Conservation (phyloP, 2,329 filamentous ascomycete genomes). For the Trichoderma arundinaceum region DNA sequence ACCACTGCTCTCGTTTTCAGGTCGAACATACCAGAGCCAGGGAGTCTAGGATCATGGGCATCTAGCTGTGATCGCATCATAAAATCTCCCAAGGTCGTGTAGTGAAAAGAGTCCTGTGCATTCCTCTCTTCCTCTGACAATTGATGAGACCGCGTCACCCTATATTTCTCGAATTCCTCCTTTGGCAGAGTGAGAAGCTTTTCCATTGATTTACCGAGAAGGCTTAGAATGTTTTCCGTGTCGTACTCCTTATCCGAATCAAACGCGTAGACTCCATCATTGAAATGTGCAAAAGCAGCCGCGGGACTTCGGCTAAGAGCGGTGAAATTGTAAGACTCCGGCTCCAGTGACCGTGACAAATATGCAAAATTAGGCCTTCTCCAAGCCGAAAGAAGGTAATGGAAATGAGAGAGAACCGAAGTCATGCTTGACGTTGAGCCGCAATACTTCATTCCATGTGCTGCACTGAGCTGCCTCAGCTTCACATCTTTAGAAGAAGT, state of each 20-base stretch:
- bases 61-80: slow-evolving; percentile 95
- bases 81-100: slow-evolving; percentile 83
- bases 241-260: slow-evolving; percentile 96
- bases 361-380: slow-evolving; percentile 70
- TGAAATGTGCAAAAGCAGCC: slow-evolving; percentile 81
- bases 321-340: slow-evolving; percentile 71
- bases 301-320: slow-evolving; percentile 72
- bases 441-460: slow-evolving; percentile 77
- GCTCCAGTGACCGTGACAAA: slow-evolving; percentile 70
- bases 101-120: slow-evolving; percentile 82
- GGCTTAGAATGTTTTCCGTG: slow-evolving; percentile 81
- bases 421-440: slow-evolving; percentile 99
- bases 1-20: slow-evolving; percentile 93
- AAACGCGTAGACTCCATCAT: slow-evolving; percentile 88
- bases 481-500: slow-evolving; percentile 85
- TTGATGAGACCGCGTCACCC: slow-evolving; percentile 68
- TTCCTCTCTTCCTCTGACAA: slow-evolving; percentile 74
- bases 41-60: slow-evolving; percentile 82
- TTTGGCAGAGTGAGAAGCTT: slow-evolving; percentile 86
- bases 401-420: slow-evolving; percentile 83
- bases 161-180: slow-evolving; percentile 84
- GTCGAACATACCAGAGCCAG: slow-evolving; percentile 93
- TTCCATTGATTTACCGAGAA: slow-evolving; percentile 95
- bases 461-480: slow-evolving; percentile 70
- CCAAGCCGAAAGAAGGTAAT: slow-evolving; percentile 87